Evolutionary conservation across 169 alveolate species (phyloP).

Genomic region (Miamiensis avidus): DNA sequence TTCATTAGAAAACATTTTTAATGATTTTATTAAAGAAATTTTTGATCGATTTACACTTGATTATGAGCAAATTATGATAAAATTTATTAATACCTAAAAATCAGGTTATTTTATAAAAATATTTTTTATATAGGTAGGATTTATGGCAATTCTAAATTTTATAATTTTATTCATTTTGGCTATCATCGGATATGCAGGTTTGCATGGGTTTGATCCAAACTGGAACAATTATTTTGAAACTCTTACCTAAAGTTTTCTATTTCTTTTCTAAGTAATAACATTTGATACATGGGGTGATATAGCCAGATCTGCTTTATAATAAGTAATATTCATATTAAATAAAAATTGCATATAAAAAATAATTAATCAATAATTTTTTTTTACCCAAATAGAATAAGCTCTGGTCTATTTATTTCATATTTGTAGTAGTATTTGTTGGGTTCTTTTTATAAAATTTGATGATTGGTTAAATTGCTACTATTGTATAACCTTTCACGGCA

Average conservation of each 20-base stretch:
- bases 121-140: conserved; percentile 25
- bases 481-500: conserved; percentile 30
- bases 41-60: background rate
- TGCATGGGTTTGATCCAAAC: conserved; percentile 1
- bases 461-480: conserved; percentile 36
- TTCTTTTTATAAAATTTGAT: conserved; percentile 29
- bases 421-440: conserved; percentile 30
- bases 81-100: no score
- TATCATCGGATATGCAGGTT: conserved; percentile 24
- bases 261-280: conserved; percentile 32
- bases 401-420: conserved; percentile 26
- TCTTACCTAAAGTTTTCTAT: conserved; percentile 15
- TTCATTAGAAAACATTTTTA: no score
- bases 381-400: conserved; percentile 2
- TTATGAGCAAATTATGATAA: background rate
- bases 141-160: conserved; percentile 17
- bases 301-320: conserved; percentile 17
- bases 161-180: conserved; percentile 21
- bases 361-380: no score
- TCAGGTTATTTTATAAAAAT: no score
- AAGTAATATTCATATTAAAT: no score
- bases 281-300: conserved; percentile 43
- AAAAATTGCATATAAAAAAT: no score
- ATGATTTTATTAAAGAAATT: no score
- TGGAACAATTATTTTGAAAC: conserved; percentile 19